Evolutionary conservation across 495 filamentous ascomycete genomes (phyloP).

Genomic region (Tuber aestivum): DNA sequence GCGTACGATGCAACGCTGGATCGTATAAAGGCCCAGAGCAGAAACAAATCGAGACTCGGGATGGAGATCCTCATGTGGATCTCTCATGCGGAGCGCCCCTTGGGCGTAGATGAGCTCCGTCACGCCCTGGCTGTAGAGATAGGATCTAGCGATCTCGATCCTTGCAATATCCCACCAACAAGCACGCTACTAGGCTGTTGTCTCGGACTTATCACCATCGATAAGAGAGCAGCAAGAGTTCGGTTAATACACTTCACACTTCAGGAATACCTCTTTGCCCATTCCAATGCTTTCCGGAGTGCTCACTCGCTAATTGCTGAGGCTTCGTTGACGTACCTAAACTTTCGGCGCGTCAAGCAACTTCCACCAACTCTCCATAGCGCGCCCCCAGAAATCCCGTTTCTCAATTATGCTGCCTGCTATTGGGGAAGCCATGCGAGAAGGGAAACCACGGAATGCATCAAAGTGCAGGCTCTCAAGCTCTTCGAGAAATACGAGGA

Average conservation of each 20-base stretch:
- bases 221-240: conserved; percentile 9
- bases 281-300: not conserved
- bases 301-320: not conserved
- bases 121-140: not conserved
- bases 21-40: not conserved
- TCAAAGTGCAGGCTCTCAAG: not conserved
- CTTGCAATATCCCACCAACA: not conserved
- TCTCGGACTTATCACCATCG: conserved; percentile 19
- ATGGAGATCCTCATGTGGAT: not conserved
- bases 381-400: not conserved
- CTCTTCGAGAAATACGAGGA: not conserved
- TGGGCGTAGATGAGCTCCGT: not conserved
- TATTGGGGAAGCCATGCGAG: not conserved
- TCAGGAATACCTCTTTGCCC: conserved; percentile 20
- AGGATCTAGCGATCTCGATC: not conserved
- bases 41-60: not conserved
- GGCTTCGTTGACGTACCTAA: not conserved
- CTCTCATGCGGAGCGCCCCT: not conserved
- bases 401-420: conserved; percentile 3
- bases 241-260: conserved; percentile 26
- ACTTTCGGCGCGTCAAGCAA: not conserved
- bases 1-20: not conserved
- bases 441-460: not conserved
- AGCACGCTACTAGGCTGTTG: conserved; percentile 12
- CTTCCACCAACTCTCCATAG: not conserved